These are phyloP conservation scores for Amphibolis antarctica DNA, from an alignment of 106 monocot species.

Conservation along the genomic window DNA sequence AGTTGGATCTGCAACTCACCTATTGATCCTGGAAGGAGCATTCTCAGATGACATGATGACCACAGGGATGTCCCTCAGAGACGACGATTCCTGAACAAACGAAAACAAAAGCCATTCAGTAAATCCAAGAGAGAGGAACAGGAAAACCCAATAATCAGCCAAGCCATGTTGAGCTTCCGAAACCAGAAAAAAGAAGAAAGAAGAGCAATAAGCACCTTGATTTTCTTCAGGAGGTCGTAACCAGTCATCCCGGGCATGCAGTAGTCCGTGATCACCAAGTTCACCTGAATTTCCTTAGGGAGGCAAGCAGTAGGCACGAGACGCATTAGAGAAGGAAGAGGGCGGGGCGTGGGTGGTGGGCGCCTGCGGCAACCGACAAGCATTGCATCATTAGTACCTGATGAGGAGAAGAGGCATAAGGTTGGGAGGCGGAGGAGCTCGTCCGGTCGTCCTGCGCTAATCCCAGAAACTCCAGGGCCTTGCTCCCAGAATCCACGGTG, in stretches of 20 bases:
- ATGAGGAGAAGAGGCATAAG: slow-evolving; percentile 12
- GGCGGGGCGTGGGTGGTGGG: too few species aligned
- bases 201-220: slow-evolving; percentile 36
- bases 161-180: not conserved
- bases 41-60: slow-evolving; percentile 95
- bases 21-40: slow-evolving; percentile 67
- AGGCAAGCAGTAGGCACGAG: too few species aligned
- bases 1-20: slow-evolving; percentile 22
- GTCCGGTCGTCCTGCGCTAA: slow-evolving; percentile 20
- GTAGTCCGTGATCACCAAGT: slow-evolving; percentile 74
- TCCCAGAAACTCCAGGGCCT: slow-evolving; percentile 49
- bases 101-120: too few species aligned
- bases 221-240: slow-evolving; percentile 79
- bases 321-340: too few species aligned
- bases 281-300: slow-evolving; percentile 56
- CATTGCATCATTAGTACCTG: slow-evolving; percentile 20
- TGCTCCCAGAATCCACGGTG: slow-evolving; percentile 59
- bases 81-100: slow-evolving; percentile 50
- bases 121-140: not conserved
- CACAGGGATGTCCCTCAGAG: slow-evolving; percentile 69
- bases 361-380: not conserved
- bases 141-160: not conserved
- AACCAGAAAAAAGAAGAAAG: not conserved
- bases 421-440: slow-evolving; percentile 1
- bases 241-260: slow-evolving; percentile 95